phyloP scores from a whole-genome alignment of 208 protist genomes.

The Acanthamoeba castellanii region DNA sequence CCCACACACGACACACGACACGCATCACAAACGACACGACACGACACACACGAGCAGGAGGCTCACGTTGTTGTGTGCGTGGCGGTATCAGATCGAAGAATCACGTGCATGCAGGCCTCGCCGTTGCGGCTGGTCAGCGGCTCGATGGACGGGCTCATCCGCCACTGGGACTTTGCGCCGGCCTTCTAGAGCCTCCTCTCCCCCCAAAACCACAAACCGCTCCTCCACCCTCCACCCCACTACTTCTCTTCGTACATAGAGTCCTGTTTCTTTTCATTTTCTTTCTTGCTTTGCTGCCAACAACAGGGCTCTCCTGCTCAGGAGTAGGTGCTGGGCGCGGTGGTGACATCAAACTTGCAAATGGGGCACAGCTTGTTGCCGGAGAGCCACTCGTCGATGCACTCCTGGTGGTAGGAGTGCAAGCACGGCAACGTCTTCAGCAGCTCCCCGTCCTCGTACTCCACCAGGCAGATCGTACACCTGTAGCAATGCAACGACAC shows the following conservation, averaged over 20 bases:
- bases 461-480: conserved; percentile 59
- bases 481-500: background rate
- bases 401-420: conserved; percentile 53
- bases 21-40: background rate
- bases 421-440: conserved; percentile 31
- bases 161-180: conserved; percentile 25
- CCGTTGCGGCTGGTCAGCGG: conserved; percentile 9
- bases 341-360: conserved; percentile 52
- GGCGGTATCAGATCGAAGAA: background rate
- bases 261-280: no score
- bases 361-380: conserved; percentile 18
- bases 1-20: background rate
- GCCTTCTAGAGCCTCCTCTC: background rate
- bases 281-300: no score
- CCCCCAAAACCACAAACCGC: background rate
- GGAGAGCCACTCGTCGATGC: conserved; percentile 58
- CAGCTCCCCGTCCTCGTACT: conserved; percentile 62
- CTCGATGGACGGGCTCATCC: conserved; percentile 26
- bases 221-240: no score
- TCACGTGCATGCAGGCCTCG: conserved; percentile 38
- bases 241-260: background rate
- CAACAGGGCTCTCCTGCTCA: background rate
- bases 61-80: background rate
- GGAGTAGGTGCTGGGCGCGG: background rate
- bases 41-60: background rate